phyloP scores from a whole-genome alignment of 257 asterid species.

The Scutellaria minor region DNA sequence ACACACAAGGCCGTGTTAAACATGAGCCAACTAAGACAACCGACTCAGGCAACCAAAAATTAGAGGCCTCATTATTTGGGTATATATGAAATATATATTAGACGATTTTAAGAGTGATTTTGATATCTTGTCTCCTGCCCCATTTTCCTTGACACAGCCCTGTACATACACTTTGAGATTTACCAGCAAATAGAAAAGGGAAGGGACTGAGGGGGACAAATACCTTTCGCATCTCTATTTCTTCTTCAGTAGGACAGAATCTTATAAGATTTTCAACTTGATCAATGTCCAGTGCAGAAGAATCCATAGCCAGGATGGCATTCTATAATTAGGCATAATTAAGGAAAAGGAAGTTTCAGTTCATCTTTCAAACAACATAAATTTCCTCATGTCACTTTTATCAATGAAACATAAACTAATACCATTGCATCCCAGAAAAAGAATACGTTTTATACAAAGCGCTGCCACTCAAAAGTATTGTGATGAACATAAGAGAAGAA shows the following conservation, averaged over 20 bases:
- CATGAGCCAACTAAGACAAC: too few relatives aligned
- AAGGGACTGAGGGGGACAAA: neutral
- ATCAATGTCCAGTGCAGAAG: conserved; percentile 88
- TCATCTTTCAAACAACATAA: neutral
- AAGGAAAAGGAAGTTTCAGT: conserved; percentile 13
- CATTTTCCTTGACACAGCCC: too few relatives aligned
- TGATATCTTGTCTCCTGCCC: neutral
- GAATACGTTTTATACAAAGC: neutral
- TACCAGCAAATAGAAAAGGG: conserved; percentile 7
- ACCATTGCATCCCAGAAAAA: conserved; percentile 5
- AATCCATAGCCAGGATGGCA: conserved; percentile 87
- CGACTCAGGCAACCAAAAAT: too few relatives aligned
- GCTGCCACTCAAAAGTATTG: neutral
- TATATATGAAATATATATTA: too few relatives aligned
- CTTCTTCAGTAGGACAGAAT: conserved; percentile 91
- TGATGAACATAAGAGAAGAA: too few relatives aligned
- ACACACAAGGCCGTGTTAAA: too few relatives aligned
- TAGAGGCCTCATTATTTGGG: too few relatives aligned
- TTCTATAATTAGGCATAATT: conserved; percentile 45
- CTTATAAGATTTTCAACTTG: conserved; percentile 94
- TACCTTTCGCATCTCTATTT: conserved; percentile 92
- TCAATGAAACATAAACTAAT: conserved; percentile 16
- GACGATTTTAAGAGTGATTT: too few relatives aligned
- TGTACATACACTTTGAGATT: too few relatives aligned
- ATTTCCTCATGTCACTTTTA: neutral